Percentiles rank a stretch among this genome's conserved stretches.
These are phyloP conservation scores for Pseudozyma thailandica DNA, from an alignment of 1,284 basidiomycete genomes.

Conservation along the genomic window DNA sequence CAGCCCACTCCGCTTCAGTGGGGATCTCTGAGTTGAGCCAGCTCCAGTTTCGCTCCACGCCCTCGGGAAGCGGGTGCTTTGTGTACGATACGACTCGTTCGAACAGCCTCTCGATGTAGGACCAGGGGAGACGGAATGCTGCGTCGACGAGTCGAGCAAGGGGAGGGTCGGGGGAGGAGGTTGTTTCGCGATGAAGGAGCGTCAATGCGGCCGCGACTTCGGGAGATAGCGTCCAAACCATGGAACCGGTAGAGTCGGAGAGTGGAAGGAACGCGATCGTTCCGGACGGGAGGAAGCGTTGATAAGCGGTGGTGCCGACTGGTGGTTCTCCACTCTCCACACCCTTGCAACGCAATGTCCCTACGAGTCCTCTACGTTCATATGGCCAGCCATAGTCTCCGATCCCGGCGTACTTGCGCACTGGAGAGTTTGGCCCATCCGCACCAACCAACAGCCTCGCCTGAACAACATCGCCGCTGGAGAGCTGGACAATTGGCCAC, in stretches of 20 bases:
- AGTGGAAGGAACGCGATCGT: slow-evolving; percentile 82
- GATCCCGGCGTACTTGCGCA: slow-evolving; percentile 86
- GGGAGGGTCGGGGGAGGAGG: slow-evolving; percentile 70
- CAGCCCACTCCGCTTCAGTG: slow-evolving; percentile 37
- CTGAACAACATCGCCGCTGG: slow-evolving; percentile 15
- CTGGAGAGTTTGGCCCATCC: slow-evolving; percentile 94
- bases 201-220: slow-evolving; percentile 79
- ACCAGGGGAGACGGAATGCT: slow-evolving; percentile 85
- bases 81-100: slow-evolving; percentile 73
- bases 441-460: slow-evolving; percentile 80
- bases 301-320: slow-evolving; percentile 77
- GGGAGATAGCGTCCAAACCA: slow-evolving; percentile 95
- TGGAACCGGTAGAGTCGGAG: slow-evolving; percentile 78
- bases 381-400: slow-evolving; percentile 92
- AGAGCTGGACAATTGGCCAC: slow-evolving; percentile 40
- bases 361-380: slow-evolving; percentile 88
- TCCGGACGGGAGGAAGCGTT: slow-evolving; percentile 93
- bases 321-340: slow-evolving; percentile 40
- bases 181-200: slow-evolving; percentile 72
- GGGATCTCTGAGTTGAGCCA: slow-evolving; percentile 49
- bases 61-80: slow-evolving; percentile 12
- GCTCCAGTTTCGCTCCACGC: slow-evolving; percentile 24
- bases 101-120: slow-evolving; percentile 79
- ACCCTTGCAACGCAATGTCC: slow-evolving; percentile 74
- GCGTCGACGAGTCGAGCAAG: slow-evolving; percentile 85